Evolutionary conservation across 176 grass and related monocot genomes (phyloP), one percentile per base, ranked within the genome.

Genomic region (Ampelocalamus luodianensis): DNA sequence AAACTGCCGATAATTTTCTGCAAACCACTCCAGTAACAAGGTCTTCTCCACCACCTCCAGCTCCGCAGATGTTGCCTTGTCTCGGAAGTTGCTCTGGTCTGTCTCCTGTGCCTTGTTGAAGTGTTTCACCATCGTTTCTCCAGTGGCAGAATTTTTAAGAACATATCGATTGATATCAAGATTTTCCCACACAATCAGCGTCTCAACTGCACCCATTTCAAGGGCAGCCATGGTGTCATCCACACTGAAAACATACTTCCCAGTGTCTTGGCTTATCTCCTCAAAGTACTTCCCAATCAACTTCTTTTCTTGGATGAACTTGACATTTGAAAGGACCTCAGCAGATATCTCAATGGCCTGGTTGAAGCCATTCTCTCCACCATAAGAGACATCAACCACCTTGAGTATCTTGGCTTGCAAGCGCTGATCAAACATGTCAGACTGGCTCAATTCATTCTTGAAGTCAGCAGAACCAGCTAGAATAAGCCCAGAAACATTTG

Each of bases 391-490:
- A 83, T 88, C 86, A 13, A 83, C 86, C 65, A 83, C 73, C 23
- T 88, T 88, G 42, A 88, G 63, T 43, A 88, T 83, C 73, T 88
- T 88, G 23, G 65, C 17, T 17, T 71, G 43, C 32, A 88, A 65
- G 7, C 86, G 80, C 43, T 76, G 42, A 83, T 88, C 86, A 55
- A 88, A 88, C 86, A 88, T 88, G 80, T 83, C 80, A 43, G 80
- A 88, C 14, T 88, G 80, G 44, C 86, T 77, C 53, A 88, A 32
- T 59, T 88, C 86, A 39, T 73, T 88, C 75, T 83, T 88, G 26
- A 88, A 88, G 58, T 88, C 86, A 54, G 86, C 86, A 53, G 86
- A 88, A 65, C 86, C 86, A 54, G 86, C 86, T 16, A 88, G 59
- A 78, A 88, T 88, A 51, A 88, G 67, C n/a, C 86, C 86, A 83